These are phyloP conservation scores for Tetrahymena elliotti DNA, from an alignment of 73 alveolate genomes.

Conservation along the genomic window DNA sequence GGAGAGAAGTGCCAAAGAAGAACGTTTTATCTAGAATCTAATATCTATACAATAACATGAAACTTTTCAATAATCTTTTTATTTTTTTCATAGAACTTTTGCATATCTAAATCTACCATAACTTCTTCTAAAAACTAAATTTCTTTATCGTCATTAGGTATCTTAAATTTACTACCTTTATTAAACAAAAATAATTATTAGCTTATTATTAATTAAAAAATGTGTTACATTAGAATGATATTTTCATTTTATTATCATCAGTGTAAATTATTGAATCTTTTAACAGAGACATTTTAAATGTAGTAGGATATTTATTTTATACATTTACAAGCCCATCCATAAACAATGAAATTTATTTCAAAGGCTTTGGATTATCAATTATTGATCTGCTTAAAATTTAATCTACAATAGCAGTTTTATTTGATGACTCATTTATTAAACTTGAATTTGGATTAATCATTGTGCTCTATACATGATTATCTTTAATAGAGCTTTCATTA, in stretches of 20 bases:
- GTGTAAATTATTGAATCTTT: neutral
- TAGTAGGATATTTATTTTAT: neutral
- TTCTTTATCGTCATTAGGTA: neutral
- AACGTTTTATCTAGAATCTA: neutral
- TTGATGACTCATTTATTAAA: neutral
- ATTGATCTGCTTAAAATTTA: neutral
- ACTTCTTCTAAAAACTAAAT: neutral
- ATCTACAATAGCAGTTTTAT: neutral
- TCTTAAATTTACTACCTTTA: neutral
- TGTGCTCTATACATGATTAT: neutral
- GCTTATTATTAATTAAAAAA: neutral
- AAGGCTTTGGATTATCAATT: neutral
- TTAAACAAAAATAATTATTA: neutral
- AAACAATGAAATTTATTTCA: neutral
- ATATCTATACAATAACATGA: neutral
- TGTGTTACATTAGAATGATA: neutral
- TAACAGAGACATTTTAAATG: neutral
- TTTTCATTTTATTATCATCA: neutral
- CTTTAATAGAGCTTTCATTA: neutral
- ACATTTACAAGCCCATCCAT: neutral
- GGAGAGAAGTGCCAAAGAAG: neutral
- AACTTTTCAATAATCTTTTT: neutral
- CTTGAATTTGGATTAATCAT: neutral
- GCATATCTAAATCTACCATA: neutral
- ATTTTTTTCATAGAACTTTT: neutral